A percentile compares a stretch with the other conserved stretches of the same genome.
phyloP scores from a whole-genome alignment of 2,329 filamentous ascomycete genomes.

The Scedosporium aurantiacum region DNA sequence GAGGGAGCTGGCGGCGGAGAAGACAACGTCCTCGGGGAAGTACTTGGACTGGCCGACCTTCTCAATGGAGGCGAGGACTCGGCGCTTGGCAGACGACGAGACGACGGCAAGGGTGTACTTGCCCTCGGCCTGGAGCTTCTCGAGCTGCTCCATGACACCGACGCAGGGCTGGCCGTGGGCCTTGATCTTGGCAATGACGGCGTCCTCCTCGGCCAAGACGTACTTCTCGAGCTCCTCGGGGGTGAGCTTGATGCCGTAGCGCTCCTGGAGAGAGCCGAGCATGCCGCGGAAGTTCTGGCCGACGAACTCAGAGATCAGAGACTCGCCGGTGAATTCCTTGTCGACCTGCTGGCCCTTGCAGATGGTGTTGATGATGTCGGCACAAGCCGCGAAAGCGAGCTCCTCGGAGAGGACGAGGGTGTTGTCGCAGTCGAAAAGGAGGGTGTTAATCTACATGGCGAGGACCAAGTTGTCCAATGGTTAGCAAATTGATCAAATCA shows the following conservation, averaged over 20 bases:
- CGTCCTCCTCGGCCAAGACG: conserved; percentile 67
- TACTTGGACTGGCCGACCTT: conserved; percentile 72
- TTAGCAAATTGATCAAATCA: not conserved
- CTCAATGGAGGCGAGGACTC: conserved; percentile 66
- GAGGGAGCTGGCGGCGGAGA: conserved; percentile 71
- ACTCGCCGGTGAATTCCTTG: conserved; percentile 64
- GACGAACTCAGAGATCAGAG: conserved; percentile 77
- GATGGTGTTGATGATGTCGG: conserved; percentile 80
- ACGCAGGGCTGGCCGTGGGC: conserved; percentile 55
- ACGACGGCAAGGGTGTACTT: conserved; percentile 72
- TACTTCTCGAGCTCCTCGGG: conserved; percentile 61
- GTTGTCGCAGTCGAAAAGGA: conserved; percentile 78
- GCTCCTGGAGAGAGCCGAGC: conserved; percentile 64
- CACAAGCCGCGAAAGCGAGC: conserved; percentile 83
- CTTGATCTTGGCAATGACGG: conserved; percentile 71
- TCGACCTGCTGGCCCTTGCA: conserved; percentile 52
- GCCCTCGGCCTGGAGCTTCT: conserved; percentile 45
- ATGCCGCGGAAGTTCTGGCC: conserved; percentile 93
- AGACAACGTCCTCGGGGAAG: conserved; percentile 66
- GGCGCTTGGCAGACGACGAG: conserved; percentile 65
- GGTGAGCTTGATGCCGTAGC: conserved; percentile 61
- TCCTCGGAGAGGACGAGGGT: conserved; percentile 87
- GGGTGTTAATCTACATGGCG: conserved; percentile 38
- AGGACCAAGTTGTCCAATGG: too few species aligned
- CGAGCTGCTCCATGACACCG: conserved; percentile 57